Conservation (phyloP, 768 basidiomycete species). For the Lactifluus rugatus region DNA sequence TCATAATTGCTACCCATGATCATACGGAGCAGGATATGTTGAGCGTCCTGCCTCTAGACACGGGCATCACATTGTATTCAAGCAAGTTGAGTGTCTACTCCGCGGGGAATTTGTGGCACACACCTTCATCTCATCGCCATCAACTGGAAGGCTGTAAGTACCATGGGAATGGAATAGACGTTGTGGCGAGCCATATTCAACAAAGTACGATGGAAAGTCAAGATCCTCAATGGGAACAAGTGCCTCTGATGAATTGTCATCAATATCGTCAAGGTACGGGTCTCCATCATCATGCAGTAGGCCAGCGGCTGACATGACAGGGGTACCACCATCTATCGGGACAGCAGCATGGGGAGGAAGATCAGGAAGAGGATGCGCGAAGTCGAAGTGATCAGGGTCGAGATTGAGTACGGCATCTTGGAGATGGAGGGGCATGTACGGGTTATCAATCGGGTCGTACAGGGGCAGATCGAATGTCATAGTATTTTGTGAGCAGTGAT, state of each 20-base stretch:
- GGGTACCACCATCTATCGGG: not conserved
- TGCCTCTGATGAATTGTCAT: constrained; percentile 33
- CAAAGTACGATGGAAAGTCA: constrained; percentile 54
- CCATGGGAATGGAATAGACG: constrained; percentile 62
- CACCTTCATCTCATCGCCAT: constrained; percentile 61
- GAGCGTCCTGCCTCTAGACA: constrained; percentile 13
- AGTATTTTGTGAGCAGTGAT: not conserved
- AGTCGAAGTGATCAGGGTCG: not conserved
- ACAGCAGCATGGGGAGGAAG: not conserved
- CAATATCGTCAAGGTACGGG: constrained; percentile 24
- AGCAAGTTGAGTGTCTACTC: not conserved
- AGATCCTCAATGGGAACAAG: constrained; percentile 39
- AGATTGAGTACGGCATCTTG: not conserved
- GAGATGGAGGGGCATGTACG: constrained; percentile 6
- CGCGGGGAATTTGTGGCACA: constrained; percentile 20
- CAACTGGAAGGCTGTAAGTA: constrained; percentile 62
- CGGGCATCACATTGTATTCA: not conserved
- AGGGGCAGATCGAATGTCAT: constrained; percentile 1
- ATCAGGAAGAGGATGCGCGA: not conserved
- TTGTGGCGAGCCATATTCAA: constrained; percentile 36
- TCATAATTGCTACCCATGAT: constrained; percentile 49
- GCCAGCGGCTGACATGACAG: not conserved
- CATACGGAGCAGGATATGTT: constrained; percentile 23
- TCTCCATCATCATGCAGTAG: not conserved
- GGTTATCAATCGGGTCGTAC: constrained; percentile 9